Evolutionary conservation across 1,139 yeast species (phyloP).

Genomic region (Protomyces lactucae-debilis): DNA sequence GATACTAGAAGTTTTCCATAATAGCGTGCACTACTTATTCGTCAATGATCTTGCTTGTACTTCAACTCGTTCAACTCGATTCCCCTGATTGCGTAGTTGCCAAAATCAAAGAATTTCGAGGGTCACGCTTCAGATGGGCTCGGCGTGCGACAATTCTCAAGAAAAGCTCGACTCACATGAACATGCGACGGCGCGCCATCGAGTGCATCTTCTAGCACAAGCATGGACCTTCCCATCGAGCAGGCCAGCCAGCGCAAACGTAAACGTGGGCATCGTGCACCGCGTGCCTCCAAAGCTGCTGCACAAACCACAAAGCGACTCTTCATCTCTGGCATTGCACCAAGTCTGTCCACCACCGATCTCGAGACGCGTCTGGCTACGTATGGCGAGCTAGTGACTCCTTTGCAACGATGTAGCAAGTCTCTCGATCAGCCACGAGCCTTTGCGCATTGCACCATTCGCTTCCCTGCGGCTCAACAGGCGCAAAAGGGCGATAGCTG

Average conservation of each 20-base stretch:
- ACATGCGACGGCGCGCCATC: too few species aligned
- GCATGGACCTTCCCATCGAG: too few species aligned
- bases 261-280: not conserved
- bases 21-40: not conserved
- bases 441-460: slow-evolving; percentile 12
- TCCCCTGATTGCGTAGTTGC: too few species aligned
- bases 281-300: not conserved
- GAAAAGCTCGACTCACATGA: too few species aligned
- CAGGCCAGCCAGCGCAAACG: not conserved
- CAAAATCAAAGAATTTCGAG: too few species aligned
- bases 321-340: slow-evolving; percentile 21
- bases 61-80: too few species aligned
- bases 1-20: not conserved
- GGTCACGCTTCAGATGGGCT: too few species aligned
- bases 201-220: too few species aligned
- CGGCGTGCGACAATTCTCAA: too few species aligned
- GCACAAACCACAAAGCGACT: not conserved
- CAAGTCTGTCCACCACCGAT: not conserved
- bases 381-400: slow-evolving; percentile 4
- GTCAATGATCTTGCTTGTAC: too few species aligned
- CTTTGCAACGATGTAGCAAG: not conserved
- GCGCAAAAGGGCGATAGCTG: not conserved
- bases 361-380: slow-evolving; percentile 3
- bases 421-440: not conserved
- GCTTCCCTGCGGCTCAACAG: not conserved